Conservation (phyloP, 129 eudicot species). For the Pulicaria dysenterica region DNA sequence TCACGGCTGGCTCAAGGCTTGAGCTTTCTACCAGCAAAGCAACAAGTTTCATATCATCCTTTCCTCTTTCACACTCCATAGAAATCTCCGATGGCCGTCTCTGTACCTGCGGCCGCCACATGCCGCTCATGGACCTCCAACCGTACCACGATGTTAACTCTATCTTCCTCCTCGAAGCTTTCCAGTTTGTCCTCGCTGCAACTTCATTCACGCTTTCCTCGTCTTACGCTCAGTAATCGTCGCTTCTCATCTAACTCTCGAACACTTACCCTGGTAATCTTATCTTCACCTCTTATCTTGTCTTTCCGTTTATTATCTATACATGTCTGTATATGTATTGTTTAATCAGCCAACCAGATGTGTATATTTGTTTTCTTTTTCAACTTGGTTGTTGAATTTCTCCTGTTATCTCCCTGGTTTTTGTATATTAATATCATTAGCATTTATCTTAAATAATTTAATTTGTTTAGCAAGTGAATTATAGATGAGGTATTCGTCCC, state of each 20-base stretch:
- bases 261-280: slow-evolving; percentile 42
- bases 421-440: no score
- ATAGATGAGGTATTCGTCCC: no score
- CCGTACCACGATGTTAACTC: slow-evolving; percentile 13
- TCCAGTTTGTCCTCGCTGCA: slow-evolving; percentile 42
- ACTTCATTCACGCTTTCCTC: slow-evolving; percentile 32
- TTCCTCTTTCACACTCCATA: slow-evolving; percentile 8
- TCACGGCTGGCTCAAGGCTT: no score
- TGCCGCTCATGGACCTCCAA: background rate
- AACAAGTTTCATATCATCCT: background rate
- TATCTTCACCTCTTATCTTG: background rate
- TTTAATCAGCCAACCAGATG: background rate
- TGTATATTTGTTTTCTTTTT: background rate
- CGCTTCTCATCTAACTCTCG: slow-evolving; percentile 36
- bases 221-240: slow-evolving; percentile 20
- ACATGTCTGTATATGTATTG: background rate
- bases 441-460: no score
- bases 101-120: slow-evolving; percentile 38
- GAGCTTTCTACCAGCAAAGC: background rate
- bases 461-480: no score
- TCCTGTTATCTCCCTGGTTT: no score
- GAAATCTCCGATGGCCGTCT: slow-evolving; percentile 55
- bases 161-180: slow-evolving; percentile 32
- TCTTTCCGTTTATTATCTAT: background rate
- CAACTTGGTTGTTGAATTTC: background rate